Conservation (phyloP, 2,329 filamentous ascomycete species). For the Alternaria dauci region DNA sequence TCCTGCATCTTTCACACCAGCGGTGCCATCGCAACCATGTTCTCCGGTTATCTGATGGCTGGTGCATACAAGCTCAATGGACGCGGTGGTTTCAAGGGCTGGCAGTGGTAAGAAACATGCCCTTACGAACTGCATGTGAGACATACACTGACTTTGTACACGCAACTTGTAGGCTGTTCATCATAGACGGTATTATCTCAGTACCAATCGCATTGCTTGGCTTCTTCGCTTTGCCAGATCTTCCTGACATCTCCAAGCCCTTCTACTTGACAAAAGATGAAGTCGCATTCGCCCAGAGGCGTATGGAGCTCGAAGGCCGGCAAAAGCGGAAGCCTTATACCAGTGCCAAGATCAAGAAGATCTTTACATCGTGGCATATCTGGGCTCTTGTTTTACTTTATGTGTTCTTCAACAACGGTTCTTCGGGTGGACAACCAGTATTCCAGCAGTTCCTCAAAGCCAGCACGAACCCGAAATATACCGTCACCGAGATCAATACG, state of each 20-base stretch:
- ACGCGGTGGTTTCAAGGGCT: conserved; percentile 60
- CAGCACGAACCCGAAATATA: conserved; percentile 26
- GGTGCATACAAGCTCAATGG: conserved; percentile 66
- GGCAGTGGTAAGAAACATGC: conserved; percentile 25
- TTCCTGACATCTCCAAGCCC: conserved; percentile 28
- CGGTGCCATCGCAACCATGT: conserved; percentile 24
- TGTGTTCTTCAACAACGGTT: conserved; percentile 13
- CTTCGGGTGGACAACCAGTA: conserved; percentile 3
- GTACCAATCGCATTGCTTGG: conserved; percentile 26
- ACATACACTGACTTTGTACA: no score
- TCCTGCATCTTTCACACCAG: conserved; percentile 28
- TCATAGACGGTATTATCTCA: conserved; percentile 31
- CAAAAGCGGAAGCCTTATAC: neutral
- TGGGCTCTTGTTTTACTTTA: conserved; percentile 22
- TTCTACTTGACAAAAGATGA: conserved; percentile 11
- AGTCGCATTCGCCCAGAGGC: conserved; percentile 24
- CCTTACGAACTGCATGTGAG: no score
- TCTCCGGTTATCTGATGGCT: conserved; percentile 56
- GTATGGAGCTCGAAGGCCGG: conserved; percentile 3
- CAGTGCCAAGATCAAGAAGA: conserved; percentile 19
- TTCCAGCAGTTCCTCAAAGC: conserved; percentile 31
- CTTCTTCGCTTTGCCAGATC: conserved; percentile 29
- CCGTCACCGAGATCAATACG: conserved; percentile 23
- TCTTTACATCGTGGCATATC: conserved; percentile 17
- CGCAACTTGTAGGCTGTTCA: conserved; percentile 18